phyloP scores from a whole-genome alignment of 2,329 filamentous ascomycete species.

The Colletotrichum navitas region DNA sequence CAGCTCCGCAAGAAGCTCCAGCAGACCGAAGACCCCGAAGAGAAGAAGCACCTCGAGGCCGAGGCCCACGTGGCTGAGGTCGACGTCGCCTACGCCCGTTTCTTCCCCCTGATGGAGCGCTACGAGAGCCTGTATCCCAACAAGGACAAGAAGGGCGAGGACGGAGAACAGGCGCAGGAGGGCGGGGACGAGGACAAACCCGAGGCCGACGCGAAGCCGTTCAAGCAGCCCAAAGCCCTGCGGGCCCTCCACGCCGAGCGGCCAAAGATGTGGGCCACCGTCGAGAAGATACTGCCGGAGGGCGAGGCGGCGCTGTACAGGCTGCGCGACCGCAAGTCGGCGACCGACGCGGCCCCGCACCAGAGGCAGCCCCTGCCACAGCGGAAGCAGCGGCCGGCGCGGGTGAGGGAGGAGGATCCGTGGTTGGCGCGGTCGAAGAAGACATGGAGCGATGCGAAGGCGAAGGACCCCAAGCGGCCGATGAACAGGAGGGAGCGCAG shows the following conservation, averaged over 20 bases:
- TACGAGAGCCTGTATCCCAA: constrained; percentile 75
- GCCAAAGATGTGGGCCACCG: constrained; percentile 74
- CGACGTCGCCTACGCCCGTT: constrained; percentile 80
- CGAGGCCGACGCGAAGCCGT: constrained; percentile 52
- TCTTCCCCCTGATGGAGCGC: constrained; percentile 76
- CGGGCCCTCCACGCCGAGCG: constrained; percentile 59
- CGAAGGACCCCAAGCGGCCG: constrained; percentile 44
- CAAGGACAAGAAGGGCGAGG: constrained; percentile 50
- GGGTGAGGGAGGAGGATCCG: constrained; percentile 55
- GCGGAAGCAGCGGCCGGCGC: constrained; percentile 39
- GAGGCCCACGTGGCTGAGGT: constrained; percentile 78
- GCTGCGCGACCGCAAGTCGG: constrained; percentile 65
- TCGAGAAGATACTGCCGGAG: constrained; percentile 74
- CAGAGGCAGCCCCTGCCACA: constrained; percentile 36
- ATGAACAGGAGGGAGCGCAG: constrained; percentile 39
- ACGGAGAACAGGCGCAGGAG: constrained; percentile 53
- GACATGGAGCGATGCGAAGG: constrained; percentile 23
- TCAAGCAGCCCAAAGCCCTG: constrained; percentile 54
- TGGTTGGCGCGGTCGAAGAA: constrained; percentile 28
- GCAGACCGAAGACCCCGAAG: constrained; percentile 62
- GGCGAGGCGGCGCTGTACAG: constrained; percentile 64
- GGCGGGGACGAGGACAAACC: constrained; percentile 57
- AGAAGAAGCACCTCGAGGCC: constrained; percentile 63
- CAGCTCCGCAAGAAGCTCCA: constrained; percentile 71
- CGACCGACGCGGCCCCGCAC: constrained; percentile 44